Base-by-base conservation (phyloP, 2,329 filamentous ascomycete genomes). In the Aaosphaeria arxii region DNA sequence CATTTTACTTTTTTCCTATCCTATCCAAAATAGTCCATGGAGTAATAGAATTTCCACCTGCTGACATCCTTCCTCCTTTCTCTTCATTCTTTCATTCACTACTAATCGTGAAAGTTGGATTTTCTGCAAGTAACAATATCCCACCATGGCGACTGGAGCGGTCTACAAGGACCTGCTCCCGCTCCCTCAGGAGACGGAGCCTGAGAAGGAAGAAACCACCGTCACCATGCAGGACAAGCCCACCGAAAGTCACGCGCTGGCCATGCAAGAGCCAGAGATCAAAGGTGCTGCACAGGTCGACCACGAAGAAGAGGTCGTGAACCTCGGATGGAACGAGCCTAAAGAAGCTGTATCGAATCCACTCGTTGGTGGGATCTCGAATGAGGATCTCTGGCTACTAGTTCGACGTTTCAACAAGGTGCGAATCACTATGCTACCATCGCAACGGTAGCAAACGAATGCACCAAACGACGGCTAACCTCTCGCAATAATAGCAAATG, bases 381-480 rank as follows among this genome's bases (percentile, higher is more conserved):
- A 91, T 53, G 86, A 91, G 36, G 84, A 90, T 52, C 69, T 90
- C 0, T 91, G 87, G 85, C 73, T 88, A 43, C 71, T 91, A 13
- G 73, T 89, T 30, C 76, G 88, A 28, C 77, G 88, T 1, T 91
- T 91, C 66, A 85, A 91, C 65, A 89, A 89, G 75, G 82, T 82
- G 59, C 47, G 49, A 28, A 36, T 36, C 9, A 9, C 33, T 36
- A 36, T 36, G 33, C 17, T 24, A 24, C 17, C 17, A 24, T 24
- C 3, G 17, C 17, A 24, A 24, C 17, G 33, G 33, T 36, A 11
- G 13, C 9, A 40, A 40, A 40, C 7, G 7, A 40, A 7, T 11
- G 39, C 39, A 40, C 39, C 17, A 2, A 30, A 11, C 17, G 5
- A 28, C 13, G 24, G n/a, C 7, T 17, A 4, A 44, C 9, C 7